Conservation (phyloP, 805 yeast species). For the Ogataea polymorpha region DNA sequence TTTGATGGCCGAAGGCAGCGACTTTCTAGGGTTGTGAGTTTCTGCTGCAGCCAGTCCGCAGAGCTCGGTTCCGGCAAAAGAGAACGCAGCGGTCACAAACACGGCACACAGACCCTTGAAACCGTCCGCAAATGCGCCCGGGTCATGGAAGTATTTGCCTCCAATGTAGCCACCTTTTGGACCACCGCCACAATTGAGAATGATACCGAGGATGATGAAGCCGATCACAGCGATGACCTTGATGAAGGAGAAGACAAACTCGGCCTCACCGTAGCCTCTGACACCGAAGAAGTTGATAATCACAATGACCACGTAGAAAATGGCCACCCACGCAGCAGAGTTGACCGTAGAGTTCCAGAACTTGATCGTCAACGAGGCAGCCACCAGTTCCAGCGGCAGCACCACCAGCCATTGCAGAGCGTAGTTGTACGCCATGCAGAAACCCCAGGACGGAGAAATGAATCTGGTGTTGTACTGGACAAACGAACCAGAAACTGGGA, state of each 20-base stretch:
- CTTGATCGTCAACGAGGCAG: constrained; percentile 49
- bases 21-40: constrained; percentile 56
- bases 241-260: constrained; percentile 50
- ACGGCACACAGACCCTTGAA: constrained; percentile 67
- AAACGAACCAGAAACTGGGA: constrained; percentile 63
- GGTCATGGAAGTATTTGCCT: constrained; percentile 54
- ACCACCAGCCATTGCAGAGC: constrained; percentile 54
- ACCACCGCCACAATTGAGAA: constrained; percentile 63
- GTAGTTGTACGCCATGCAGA: constrained; percentile 60
- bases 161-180: constrained; percentile 57
- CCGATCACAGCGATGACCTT: constrained; percentile 60
- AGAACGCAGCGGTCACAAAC: constrained; percentile 59
- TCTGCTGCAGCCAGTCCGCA: constrained; percentile 68
- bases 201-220: constrained; percentile 52
- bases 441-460: constrained; percentile 56
- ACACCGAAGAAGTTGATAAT: constrained; percentile 59
- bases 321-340: constrained; percentile 55
- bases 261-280: constrained; percentile 68
- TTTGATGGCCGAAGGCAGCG: constrained; percentile 62
- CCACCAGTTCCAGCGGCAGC: constrained; percentile 53
- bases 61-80: constrained; percentile 66
- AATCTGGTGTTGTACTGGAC: constrained; percentile 59
- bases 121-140: constrained; percentile 52
- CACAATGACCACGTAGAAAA: constrained; percentile 50
- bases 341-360: constrained; percentile 45